A percentile compares a stretch with the other conserved stretches of the same genome.
Evolutionary conservation across 163 green algal species (phyloP).

Genomic region (Prototheca cutis): DNA sequence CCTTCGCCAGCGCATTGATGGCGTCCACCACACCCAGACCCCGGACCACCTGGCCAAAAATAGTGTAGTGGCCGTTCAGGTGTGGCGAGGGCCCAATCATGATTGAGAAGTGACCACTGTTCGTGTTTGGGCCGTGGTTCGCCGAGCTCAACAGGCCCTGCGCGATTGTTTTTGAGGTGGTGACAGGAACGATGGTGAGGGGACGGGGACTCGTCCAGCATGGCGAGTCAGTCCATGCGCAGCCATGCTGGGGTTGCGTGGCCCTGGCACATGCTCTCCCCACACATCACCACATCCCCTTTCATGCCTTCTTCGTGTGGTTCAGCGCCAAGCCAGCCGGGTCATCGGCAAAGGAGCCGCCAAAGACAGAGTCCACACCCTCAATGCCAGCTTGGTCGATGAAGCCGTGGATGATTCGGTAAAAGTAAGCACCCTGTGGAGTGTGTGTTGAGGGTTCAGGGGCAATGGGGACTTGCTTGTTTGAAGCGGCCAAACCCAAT

Average conservation of each 20-base stretch:
- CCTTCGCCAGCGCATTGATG: conserved; percentile 41
- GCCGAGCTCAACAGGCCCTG: conserved; percentile 72
- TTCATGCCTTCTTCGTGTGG: conserved; percentile 40
- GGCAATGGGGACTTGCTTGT: not conserved
- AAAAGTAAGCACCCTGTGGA: conserved; percentile 43
- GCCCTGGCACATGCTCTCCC: too few relatives aligned
- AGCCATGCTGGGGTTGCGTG: too few relatives aligned
- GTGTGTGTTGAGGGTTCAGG: not conserved
- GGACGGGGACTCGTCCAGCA: too few relatives aligned
- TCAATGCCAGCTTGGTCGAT: conserved; percentile 67
- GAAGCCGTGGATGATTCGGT: conserved; percentile 75
- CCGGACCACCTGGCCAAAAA: conserved; percentile 67
- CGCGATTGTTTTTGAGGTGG: too few relatives aligned
- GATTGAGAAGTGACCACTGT: conserved; percentile 75
- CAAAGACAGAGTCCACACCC: conserved; percentile 57
- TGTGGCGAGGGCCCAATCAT: conserved; percentile 68
- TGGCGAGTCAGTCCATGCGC: too few relatives aligned
- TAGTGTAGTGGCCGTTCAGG: conserved; percentile 60
- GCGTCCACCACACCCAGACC: conserved; percentile 43
- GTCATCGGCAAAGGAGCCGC: conserved; percentile 67
- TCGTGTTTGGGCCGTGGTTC: conserved; percentile 73
- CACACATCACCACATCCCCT: too few relatives aligned
- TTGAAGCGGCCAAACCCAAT: not conserved
- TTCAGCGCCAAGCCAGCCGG: conserved; percentile 60
- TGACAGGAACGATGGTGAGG: not conserved